phyloP scores from a whole-genome alignment of 371 early-diverging fungal genomes.

The Zychaea mexicana region DNA sequence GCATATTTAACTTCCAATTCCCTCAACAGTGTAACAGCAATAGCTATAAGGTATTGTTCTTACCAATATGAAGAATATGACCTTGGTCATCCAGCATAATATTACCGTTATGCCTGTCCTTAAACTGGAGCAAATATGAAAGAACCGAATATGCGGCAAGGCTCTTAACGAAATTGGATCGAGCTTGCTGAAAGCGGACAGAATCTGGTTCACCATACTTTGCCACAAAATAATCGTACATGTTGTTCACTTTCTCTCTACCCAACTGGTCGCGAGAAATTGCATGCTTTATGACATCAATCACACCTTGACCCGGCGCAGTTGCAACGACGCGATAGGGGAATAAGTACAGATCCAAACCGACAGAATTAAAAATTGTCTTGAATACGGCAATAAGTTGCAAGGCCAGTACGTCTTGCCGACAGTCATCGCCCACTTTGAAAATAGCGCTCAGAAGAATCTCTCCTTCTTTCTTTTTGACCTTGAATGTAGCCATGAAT shows the following conservation, averaged over 20 bases:
- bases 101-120: constrained; percentile 99
- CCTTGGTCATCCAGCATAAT: constrained; percentile 99
- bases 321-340: constrained; percentile 99
- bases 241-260: constrained; percentile 96
- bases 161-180: constrained; percentile 94
- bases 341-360: constrained; percentile 94
- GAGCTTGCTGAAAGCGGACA: constrained; percentile 89
- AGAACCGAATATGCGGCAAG: constrained; percentile 98
- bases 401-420: constrained; percentile 98
- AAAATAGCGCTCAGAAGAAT: constrained; percentile 86
- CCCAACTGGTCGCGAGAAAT: constrained; percentile 99
- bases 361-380: constrained; percentile 90
- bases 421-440: constrained; percentile 99
- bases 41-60: not conserved
- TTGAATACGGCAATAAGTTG: constrained; percentile 98
- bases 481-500: constrained; percentile 98
- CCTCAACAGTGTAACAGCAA: not conserved
- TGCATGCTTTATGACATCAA: constrained; percentile 99
- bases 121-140: constrained; percentile 95
- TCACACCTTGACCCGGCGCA: constrained; percentile 97
- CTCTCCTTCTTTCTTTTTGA: constrained; percentile 62
- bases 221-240: constrained; percentile 95
- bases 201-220: constrained; percentile 95
- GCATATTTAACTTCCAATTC: not conserved
- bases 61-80: constrained; percentile 97